phyloP scores from a whole-genome alignment of 768 basidiomycete genomes.

The Tulasnella sp. region DNA sequence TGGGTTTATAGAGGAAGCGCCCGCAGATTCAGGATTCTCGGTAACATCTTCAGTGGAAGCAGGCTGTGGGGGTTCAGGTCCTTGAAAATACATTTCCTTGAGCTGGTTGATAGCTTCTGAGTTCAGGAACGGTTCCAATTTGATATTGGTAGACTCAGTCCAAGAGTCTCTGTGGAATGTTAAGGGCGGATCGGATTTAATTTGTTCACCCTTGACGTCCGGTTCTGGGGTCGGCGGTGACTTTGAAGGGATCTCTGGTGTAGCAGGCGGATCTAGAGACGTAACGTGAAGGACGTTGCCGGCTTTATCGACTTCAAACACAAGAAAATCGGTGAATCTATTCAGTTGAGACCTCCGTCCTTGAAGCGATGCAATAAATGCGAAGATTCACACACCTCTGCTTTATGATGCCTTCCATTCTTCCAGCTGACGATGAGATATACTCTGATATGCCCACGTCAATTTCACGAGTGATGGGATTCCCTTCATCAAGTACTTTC shows the following conservation, averaged over 20 bases:
- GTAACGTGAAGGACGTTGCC: constrained; percentile 73
- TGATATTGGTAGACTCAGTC: constrained; percentile 47
- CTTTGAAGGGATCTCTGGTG: constrained; percentile 19
- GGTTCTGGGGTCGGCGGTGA: constrained; percentile 23
- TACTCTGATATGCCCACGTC: constrained; percentile 91
- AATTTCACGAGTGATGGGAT: constrained; percentile 53
- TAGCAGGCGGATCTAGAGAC: constrained; percentile 56
- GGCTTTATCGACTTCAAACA: constrained; percentile 79
- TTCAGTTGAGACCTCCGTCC: constrained; percentile 2
- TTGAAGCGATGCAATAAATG: background rate
- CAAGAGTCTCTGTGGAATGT: constrained; percentile 30
- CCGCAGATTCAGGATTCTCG: constrained; percentile 11
- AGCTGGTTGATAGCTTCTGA: constrained; percentile 47
- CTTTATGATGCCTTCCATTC: constrained; percentile 89
- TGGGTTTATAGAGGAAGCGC: constrained; percentile 12
- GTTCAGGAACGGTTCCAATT: constrained; percentile 54
- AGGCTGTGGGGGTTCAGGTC: constrained; percentile 52
- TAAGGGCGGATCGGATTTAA: background rate
- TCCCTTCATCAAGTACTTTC: constrained; percentile 30
- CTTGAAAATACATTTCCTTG: constrained; percentile 68
- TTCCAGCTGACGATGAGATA: constrained; percentile 53
- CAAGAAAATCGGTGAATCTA: constrained; percentile 96
- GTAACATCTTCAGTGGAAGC: constrained; percentile 9
- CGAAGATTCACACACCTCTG: constrained; percentile 53
- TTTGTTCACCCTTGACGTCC: constrained; percentile 18